Evolutionary conservation across 148 eudicot genomes (phyloP), one percentile per base, ranked within the genome.

Genomic region (Salicornia ramosissima): DNA sequence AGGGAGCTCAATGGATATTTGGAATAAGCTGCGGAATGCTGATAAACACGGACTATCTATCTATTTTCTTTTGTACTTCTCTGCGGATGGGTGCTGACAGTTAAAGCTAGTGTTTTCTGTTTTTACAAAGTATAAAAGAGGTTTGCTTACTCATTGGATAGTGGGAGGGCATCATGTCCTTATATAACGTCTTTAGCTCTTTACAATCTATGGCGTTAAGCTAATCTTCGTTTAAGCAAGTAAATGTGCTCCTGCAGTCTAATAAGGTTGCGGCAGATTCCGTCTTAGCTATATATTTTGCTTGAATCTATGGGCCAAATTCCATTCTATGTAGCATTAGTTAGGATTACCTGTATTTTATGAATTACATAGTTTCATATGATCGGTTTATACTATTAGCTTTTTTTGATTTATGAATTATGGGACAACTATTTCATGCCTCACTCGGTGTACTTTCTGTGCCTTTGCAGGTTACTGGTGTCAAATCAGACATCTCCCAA

Each of bases 401-500:
- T 13, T 29, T 14, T 57, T 36, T 57, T 57, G 62, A 29, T 4
- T 18, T 30, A 16, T 59, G 64, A 30, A 33, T 33, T 59, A 18
- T 9, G 36, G 36, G 29, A 57, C 36, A 26, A 62, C 29, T 12
- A 22, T 62, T 18, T 11, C 50, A 25, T 22, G 18, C 43, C 46
- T 30, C 6, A 16, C 25, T 61, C 24, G 1, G 47, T 61, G 54
- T 52, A 67, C 25, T 24, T 63, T 36, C 43, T 69, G 52, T 67
- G 63, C 12, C n/a, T 71, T 57, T 86, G 78, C 83, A 90, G 98
- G 94, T 92, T 59, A 74, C 25, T 62, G 94, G 81, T 63, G 98
- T 83, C 76, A 86, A 79, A 74, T 75, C 87, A 52, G 77, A 82
- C 70, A 84, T 92, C 28, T 86, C 81, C 58, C 91, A 90, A 74